Conservation (phyloP, 768 basidiomycete genomes). For the Amanita jacksonii region DNA sequence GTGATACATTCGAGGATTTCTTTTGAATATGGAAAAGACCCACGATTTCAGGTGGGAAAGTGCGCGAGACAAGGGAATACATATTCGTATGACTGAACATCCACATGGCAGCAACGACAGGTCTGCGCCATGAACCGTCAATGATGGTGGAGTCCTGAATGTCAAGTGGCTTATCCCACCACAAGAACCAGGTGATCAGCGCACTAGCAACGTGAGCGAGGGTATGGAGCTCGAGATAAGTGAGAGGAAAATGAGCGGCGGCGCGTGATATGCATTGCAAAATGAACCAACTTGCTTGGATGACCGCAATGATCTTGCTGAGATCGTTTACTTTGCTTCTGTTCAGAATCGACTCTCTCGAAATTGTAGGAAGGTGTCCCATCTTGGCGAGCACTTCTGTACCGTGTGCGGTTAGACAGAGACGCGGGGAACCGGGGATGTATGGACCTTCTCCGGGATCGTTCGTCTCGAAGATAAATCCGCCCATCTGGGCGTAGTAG, state of each 20-base stretch:
- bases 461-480: neutral
- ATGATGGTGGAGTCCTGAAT: conserved; percentile 7
- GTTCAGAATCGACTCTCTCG: conserved; percentile 15
- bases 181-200: conserved; percentile 11
- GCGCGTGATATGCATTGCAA: conserved; percentile 11
- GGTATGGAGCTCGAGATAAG: conserved; percentile 13
- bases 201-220: conserved; percentile 11
- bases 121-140: neutral
- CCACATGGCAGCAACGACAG: conserved; percentile 1
- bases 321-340: conserved; percentile 19
- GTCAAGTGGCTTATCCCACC: conserved; percentile 16
- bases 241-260: conserved; percentile 8
- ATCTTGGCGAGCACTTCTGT: neutral
- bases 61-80: neutral
- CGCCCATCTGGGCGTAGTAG: neutral
- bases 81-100: neutral
- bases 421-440: neutral
- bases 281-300: conserved; percentile 18
- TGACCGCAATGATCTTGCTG: conserved; percentile 14
- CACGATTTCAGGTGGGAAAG: neutral
- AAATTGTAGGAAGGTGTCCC: neutral
- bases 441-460: neutral
- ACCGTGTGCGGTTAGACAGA: neutral
- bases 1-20: too few relatives aligned
- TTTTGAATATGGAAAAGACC: neutral